Conservation (phyloP, 495 filamentous ascomycete species). For the Podospora pseudopauciseta region DNA sequence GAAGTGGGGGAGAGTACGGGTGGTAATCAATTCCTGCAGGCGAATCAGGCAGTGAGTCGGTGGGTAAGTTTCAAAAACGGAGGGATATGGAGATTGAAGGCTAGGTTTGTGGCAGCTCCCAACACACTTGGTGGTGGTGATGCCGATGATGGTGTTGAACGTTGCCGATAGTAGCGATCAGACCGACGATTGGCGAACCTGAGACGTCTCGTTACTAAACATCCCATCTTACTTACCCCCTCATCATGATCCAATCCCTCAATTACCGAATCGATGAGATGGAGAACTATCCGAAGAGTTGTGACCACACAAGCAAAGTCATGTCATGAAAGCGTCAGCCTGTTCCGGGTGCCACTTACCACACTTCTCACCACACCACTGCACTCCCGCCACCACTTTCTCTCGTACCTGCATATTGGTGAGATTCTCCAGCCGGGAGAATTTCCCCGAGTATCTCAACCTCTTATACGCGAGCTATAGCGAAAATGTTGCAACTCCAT, state of each 20-base stretch:
- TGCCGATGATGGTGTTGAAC: neutral
- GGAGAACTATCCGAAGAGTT: neutral
- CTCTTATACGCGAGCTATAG: neutral
- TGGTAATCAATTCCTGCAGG: neutral
- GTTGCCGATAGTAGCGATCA: neutral
- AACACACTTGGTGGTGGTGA: neutral
- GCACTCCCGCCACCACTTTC: neutral
- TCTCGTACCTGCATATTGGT: neutral
- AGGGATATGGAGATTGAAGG: neutral
- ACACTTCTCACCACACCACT: neutral
- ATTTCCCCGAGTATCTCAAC: neutral
- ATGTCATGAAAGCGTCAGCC: neutral
- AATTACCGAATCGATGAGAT: neutral
- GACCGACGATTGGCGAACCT: neutral
- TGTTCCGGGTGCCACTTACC: neutral
- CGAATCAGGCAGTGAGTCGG: neutral
- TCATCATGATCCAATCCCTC: neutral
- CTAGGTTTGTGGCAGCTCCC: neutral
- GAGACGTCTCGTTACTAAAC: neutral
- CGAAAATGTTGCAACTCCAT: neutral
- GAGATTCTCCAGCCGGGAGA: neutral
- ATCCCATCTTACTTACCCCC: neutral
- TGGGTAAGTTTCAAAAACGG: neutral
- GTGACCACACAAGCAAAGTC: neutral
- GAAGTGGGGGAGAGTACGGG: no score